A percentile compares a stretch with the other conserved stretches of the same genome.
Evolutionary conservation across 2,329 filamentous ascomycete species (phyloP).

Genomic region (Beauveria varroae): DNA sequence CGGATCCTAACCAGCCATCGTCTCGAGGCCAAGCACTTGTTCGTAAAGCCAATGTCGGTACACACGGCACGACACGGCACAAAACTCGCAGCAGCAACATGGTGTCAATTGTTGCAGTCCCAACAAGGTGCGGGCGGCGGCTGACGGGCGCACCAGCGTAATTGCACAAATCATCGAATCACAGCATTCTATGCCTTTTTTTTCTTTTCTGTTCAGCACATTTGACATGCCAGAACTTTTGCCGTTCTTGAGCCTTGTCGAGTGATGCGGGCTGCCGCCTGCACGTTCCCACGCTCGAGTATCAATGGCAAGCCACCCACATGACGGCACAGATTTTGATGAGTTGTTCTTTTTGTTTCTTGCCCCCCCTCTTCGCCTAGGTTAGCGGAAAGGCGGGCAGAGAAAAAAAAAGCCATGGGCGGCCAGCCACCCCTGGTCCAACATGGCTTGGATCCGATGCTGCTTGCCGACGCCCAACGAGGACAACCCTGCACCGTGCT

Average conservation of each 20-base stretch:
- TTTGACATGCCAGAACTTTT: neutral
- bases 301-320: neutral
- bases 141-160: neutral
- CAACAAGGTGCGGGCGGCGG: neutral
- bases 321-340: neutral
- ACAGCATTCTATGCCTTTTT: neutral
- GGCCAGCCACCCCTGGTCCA: neutral
- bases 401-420: neutral
- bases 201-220: neutral
- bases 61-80: neutral
- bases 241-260: neutral
- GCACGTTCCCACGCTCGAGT: neutral
- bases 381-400: too few relatives aligned
- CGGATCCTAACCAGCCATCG: too few relatives aligned
- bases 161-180: neutral
- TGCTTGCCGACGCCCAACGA: constrained; percentile 6
- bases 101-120: neutral
- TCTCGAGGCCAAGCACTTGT: too few relatives aligned
- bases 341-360: neutral
- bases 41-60: neutral
- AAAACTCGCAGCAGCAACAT: neutral
- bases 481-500: constrained; percentile 5
- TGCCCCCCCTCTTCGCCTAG: neutral
- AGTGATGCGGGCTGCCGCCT: neutral
- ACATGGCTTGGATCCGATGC: neutral